Base-by-base conservation (phyloP, 192 early-diverging fungal species). In the Backusella sp. region DNA sequence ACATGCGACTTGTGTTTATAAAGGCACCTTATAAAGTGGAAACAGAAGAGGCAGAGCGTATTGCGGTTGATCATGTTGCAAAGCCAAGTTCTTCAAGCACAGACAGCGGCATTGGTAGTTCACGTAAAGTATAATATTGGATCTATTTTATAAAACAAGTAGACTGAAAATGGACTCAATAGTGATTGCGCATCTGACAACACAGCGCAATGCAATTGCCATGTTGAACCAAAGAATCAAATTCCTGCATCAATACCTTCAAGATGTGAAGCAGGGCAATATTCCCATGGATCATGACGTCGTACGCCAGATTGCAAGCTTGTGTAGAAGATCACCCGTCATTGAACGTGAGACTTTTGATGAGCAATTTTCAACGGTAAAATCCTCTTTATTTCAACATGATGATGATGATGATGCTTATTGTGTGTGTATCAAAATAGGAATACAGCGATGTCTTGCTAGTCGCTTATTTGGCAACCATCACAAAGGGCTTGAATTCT, bases 21-120 rank as follows among this genome's bases (percentile, higher is more conserved):
- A 81, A 88, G 73, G 74, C 86, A 17, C 69, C 84, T 32, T 96
- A 94, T 81, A 91, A 90, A 75, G 89, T 96, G 28, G 94, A 94
- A 73, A 95, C 95, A 6, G 90, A 90, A 30, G 95, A 96, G 72
- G 94, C 94, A 36, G 95, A 96, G 77, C 86, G 94, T 44, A 94
- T 96, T 76, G 93, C 95, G 9, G 90, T 96, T 11, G 93, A 96
- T 77, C 94, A 95, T 78, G 91, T 96, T 39, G 93, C 94, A 21
- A 89, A 92, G 65, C 87, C 85, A 6, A 78, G 70, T n/a, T 56
- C 76, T 36, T 86, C 86, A 14, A 86, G 85, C n/a, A 77, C 79
- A 15, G 89, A 88, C 35, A 77, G 83, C 35, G 80, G 83, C n/a
- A 80, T 84, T 42, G 89, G 86, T 7, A 88, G 87, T 19, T 79